Evolutionary conservation across 2,329 filamentous ascomycete species (phyloP).

Genomic region (Alternaria gaisen): DNA sequence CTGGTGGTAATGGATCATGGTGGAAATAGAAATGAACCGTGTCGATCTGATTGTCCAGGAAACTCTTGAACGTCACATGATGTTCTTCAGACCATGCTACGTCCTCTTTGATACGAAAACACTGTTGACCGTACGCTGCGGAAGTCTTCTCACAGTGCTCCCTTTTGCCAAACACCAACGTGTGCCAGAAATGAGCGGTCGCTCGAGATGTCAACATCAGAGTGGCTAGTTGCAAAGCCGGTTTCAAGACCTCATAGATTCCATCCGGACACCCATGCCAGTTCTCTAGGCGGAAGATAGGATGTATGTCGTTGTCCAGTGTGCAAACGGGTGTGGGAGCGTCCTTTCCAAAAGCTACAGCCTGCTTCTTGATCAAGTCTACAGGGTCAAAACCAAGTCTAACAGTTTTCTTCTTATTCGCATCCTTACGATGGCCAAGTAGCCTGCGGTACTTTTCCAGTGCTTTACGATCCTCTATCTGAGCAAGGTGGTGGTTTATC

Average conservation of each 20-base stretch:
- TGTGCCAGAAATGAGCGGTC: constrained; percentile 51
- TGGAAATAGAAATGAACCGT: constrained; percentile 53
- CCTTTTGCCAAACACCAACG: constrained; percentile 49
- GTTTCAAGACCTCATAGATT: constrained; percentile 51
- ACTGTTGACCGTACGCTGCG: constrained; percentile 43
- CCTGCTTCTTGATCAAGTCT: constrained; percentile 52
- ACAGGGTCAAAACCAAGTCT: constrained; percentile 52
- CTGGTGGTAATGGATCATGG: constrained; percentile 46
- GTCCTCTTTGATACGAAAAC: constrained; percentile 48
- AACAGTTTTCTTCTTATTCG: constrained; percentile 40
- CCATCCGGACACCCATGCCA: constrained; percentile 51
- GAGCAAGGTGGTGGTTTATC: constrained; percentile 51
- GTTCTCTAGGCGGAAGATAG: constrained; percentile 50
- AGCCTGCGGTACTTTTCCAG: constrained; percentile 50
- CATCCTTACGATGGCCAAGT: constrained; percentile 47
- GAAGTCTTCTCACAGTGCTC: constrained; percentile 42
- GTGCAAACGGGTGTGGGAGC: constrained; percentile 33
- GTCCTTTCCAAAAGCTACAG: constrained; percentile 43
- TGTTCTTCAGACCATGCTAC: constrained; percentile 46
- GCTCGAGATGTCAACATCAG: constrained; percentile 47
- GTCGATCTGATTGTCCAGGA: constrained; percentile 45
- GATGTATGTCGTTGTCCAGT: constrained; percentile 49
- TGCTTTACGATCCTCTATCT: constrained; percentile 49
- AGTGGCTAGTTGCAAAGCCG: constrained; percentile 47
- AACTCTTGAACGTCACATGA: constrained; percentile 39